Evolutionary conservation across 345 rosid species (phyloP), one percentile per base, ranked within the genome.

Genomic region (Syzygium grande): DNA sequence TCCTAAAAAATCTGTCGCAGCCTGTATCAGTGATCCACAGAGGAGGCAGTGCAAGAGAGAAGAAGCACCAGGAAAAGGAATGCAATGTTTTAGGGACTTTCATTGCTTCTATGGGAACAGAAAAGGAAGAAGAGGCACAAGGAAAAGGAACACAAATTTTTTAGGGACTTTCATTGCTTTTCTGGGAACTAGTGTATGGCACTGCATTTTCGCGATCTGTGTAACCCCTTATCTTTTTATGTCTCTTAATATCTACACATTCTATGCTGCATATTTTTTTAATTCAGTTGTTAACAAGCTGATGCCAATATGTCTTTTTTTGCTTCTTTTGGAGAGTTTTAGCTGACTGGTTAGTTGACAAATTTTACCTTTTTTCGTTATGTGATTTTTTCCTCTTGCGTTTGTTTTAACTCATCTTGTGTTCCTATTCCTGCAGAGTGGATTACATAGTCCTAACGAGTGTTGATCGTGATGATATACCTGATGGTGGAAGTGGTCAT

Each of bases 401-500:
- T 53, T 49, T n/a, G 55, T 8, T 84, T 52, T 84, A 51, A 29
- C 55, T 84, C 46, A 34, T 19, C 51, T 61, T 89, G 84, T 77
- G 84, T 49, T 52, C 7, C 87, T 51, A 86, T 87, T 61, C 17
- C 38, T 90, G 87, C 87, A 98, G 98, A 88, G 99, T 98, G 92
- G 99, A 98, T 87, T 98, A 97, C 88, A 98, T 98, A 88, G 99
- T 98, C 90, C 87, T 98, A 23, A 98, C 99, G 22, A 98, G 99
- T 84, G 99, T 98, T 27, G 99, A 98, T 89, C 98, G 99, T 88
- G 98, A 98, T 65, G 99, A 98, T 93, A 68, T 98, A 55, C 98
- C 97, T 87, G 99, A 98, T 92, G 99, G 99, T 34, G 99, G 99
- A 87, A 98, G 99, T 90, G 98, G 96, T 59, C 99, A 98, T 95